Base-by-base conservation (phyloP, 2,329 filamentous ascomycete species). In the Pseudocercospora eumusae region DNA sequence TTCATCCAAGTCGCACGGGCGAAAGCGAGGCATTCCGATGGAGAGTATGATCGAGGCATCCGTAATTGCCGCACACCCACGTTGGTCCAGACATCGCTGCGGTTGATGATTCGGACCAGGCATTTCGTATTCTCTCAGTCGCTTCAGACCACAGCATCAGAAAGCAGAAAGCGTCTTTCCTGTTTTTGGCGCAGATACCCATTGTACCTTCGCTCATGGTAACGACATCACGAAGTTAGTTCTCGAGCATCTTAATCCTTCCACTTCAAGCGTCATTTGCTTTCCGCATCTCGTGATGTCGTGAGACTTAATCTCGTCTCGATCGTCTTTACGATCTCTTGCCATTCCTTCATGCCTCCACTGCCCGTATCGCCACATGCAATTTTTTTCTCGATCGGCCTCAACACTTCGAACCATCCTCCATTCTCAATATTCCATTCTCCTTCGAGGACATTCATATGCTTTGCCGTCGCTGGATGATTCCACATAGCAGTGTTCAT, bases 401-500 rank as follows among this genome's bases (percentile, higher is more conserved):
- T 77, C 64, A 96, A 73, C 18, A 96, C 85, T 70, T 91, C 87
- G 66, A 95, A 83, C 89, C 81, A 83, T 3, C 76, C 75, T 8
- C 71, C 73, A 27, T 66, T 68, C 68, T 44, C 71, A 62, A 83
- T 74, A 5, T 87, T 88, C 92, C 92, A 96, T 61, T 92, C 89
- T 53, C 89, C 83, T 65, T 88, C 83, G 52, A 97, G 78, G 0
- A 89, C 79, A 44, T 78, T 78, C 40, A 96, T 77, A 66, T 96
- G 91, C 65, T 84, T 86, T 55, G 78, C 82, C 0, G 93, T 96
- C 50, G 96, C 80, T 1, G 92, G 93, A 73, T 97, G 92, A 59
- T 82, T 81, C 89, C 90, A 96, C 93, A 96, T 96, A 3, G 88
- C 87, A 23, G 86, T 92, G 75, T 97, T 96, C 91, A 96, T 96